Conservation (phyloP, 2,329 filamentous ascomycete genomes). For the Epichloe coenophiala region DNA sequence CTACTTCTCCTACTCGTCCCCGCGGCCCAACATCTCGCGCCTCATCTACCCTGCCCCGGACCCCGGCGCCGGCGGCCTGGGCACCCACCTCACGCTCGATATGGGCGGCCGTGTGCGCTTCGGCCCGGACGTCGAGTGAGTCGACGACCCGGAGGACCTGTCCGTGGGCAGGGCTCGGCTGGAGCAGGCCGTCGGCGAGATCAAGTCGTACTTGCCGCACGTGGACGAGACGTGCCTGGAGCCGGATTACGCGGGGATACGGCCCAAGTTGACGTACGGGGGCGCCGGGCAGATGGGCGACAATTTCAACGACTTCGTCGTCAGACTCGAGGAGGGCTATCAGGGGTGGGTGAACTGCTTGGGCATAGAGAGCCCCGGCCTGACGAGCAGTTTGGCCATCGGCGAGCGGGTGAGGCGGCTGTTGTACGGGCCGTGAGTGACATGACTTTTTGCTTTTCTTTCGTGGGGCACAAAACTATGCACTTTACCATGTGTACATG, state of each 20-base stretch:
- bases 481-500: not conserved
- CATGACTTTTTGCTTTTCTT: not conserved
- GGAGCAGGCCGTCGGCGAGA: slow-evolving; percentile 55
- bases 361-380: slow-evolving; percentile 84
- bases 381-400: slow-evolving; percentile 80
- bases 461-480: not conserved
- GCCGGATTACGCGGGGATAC: slow-evolving; percentile 82
- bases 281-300: slow-evolving; percentile 47
- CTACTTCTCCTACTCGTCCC: slow-evolving; percentile 70
- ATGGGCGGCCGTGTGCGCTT: slow-evolving; percentile 75
- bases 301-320: slow-evolving; percentile 74
- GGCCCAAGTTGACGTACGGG: slow-evolving; percentile 61
- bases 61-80: slow-evolving; percentile 70
- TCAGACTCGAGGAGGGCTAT: slow-evolving; percentile 63
- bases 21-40: slow-evolving; percentile 49
- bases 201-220: slow-evolving; percentile 63
- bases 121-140: slow-evolving; percentile 93
- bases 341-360: slow-evolving; percentile 78
- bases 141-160: slow-evolving; percentile 57
- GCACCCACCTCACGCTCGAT: slow-evolving; percentile 89
- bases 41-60: slow-evolving; percentile 81
- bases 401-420: slow-evolving; percentile 55
- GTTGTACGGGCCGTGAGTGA: slow-evolving; percentile 24
- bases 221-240: slow-evolving; percentile 53
- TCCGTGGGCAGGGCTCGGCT: slow-evolving; percentile 51